Base-by-base conservation (phyloP, 2,329 filamentous ascomycete genomes). In the Clonostachys sp. region DNA sequence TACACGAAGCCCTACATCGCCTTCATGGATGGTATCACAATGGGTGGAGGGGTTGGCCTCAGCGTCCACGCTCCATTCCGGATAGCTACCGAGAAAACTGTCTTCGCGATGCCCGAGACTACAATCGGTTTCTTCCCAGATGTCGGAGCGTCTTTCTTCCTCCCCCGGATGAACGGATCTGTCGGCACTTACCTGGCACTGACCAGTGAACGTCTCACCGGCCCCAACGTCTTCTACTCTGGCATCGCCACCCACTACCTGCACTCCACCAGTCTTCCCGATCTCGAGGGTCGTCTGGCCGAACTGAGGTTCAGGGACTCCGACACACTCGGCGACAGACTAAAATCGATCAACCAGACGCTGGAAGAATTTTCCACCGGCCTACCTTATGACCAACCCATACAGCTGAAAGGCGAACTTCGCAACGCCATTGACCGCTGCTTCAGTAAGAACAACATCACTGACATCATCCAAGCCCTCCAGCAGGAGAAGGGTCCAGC, bases 81-180 rank as follows among this genome's bases (percentile, higher is more conserved):
- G 51, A 95, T 99, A 62, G 94, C 94, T 36, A 99, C 94, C 4
- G 94, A 99, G 71, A 87, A 86, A 62, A 99, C 94, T 6, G 72
- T 95, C 43, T 97, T 99, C 61, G 91, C 95, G 57, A 99, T 99
- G 94, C 94, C 94, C 33, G 94, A 99, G 73, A 99, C 94, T 5
- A 95, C 84, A 9, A 99, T 99, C 61, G 94, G 94, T 38, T 96
- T 97, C 77, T 99, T 99, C 77, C 94, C 95, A 7, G 95, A 99
- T 61, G 94, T 99, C 44, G 94, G 94, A 51, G 95, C 87, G 34
- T 95, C 89, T 12, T 99, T 97, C 75, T 97, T 97, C 77, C 76
- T 99, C 46, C 89, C 94, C 14, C 81, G 91, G 53, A 84, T 99
- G 76, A 84, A 95, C 58, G 94, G 94, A 44, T 75, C 84, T 50